Evolutionary conservation across 2,329 filamentous ascomycete species (phyloP), one percentile per base, ranked within the genome.

Genomic region (Colletotrichum sp.): DNA sequence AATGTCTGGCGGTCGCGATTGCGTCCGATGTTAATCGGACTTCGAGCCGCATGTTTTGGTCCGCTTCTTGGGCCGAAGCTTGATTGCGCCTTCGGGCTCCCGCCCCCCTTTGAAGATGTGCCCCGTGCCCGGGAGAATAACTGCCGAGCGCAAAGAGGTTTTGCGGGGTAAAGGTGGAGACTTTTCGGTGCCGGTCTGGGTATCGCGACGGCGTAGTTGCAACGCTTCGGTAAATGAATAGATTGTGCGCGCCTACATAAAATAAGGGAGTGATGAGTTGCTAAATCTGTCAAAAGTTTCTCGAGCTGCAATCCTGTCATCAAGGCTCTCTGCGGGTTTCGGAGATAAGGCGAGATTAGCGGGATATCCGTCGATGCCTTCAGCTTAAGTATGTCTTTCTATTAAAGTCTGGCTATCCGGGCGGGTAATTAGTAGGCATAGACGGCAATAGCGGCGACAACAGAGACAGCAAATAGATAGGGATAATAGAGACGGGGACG

Each of bases 21-120:
- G 15, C 24, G 26, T 26, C 30, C 52, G 64, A 49, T 28, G 52
- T 68, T 16, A 15, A 28, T 44, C 24, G n/a, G 16, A 13, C 52
- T 6, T 59, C 59, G 28, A 52, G 49, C 68, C 72, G 60, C 69
- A 67, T 52, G 62, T 52, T 32, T 44, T 26, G 30, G 66, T 32
- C 59, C 28, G 6, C 6, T 32, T 39, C 59, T 49, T 70, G 55
- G 71, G 15, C 57, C 55, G 36, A 71, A 62, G 36, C 52, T 71
- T 75, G 44, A 13, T 26, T 67, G 24, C 64, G 18, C 36, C 30
- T 15, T 21, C n/a, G n/a, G n/a, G n/a, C 18, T 49, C 10, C 44
- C n/a, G 6, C 44, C 44, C 44, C 44, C 44, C 1, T 52, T 52
- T 13, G 10, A 52, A 0, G 2, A 10, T 21, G 44, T 52, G 44